Evolutionary conservation across 2,329 filamentous ascomycete genomes (phyloP), one percentile per base, ranked within the genome.

Genomic region (Bipolaris oryzae): DNA sequence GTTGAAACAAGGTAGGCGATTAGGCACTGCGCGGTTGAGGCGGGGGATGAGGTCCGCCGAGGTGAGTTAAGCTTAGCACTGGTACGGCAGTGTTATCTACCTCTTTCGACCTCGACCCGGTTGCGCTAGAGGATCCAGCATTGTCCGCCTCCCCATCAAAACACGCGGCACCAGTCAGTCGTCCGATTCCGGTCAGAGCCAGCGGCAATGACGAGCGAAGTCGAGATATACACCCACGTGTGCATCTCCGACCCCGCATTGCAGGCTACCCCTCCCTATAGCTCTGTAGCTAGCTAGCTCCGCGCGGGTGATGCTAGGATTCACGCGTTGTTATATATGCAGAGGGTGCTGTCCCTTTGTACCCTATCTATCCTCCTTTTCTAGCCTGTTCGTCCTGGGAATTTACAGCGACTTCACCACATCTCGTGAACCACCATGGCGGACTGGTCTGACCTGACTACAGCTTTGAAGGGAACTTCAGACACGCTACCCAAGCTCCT

Each of bases 371-470:
- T 34, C 20, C 35, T 16, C 18, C 7, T 18, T n/a, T 23, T 42
- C 16, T 3, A 5, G 7, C 21, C 6, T 21, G 20, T 42, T 9
- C 23, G 13, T 41, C 21, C 23, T 16, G 21, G 23, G 13, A 25
- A n/a, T 35, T 25, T 33, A 34, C 49, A 48, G 16, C 47, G 25
- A 38, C 28, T 16, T 20, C 25, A 46, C 44, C 21, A 11, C 18
- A 46, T 21, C 16, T 18, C 21, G 20, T 42, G 15, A 34, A 43
- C 20, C 50, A 64, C 39, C 45, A 74, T 74, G 71, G 58, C 69
- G 46, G 61, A 56, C 53, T 76, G 73, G 73, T 65, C 69, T 31
- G 74, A 76, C 50, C 64, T 76, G 10, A 65, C 72, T 10, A 61
- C 54, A 23, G 72, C 72, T 3, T 65, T 76, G 13, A 67, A 71